Evolutionary conservation across 2,329 filamentous ascomycete genomes (phyloP).

Genomic region (Talaromyces sp.): DNA sequence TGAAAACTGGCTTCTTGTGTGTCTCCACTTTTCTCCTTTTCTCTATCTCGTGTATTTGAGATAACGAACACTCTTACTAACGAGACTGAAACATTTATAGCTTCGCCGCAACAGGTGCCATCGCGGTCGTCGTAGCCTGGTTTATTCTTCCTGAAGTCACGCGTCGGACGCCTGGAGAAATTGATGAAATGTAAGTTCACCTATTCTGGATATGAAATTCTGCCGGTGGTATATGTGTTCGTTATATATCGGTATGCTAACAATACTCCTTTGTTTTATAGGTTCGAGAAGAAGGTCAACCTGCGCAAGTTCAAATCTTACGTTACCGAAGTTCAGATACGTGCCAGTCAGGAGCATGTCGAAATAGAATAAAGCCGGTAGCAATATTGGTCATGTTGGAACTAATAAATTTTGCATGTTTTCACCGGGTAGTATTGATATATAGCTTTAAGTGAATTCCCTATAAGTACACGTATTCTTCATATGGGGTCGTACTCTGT

Average conservation of each 20-base stretch:
- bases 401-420: too few relatives aligned
- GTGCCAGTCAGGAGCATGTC: constrained; percentile 16
- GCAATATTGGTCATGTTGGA: neutral
- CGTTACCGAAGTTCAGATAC: constrained; percentile 30
- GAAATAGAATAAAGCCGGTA: constrained; percentile 6
- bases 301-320: constrained; percentile 32
- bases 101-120: constrained; percentile 27
- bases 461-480: too few relatives aligned
- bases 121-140: constrained; percentile 35
- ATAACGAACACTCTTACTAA: neutral
- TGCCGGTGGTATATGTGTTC: neutral
- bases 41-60: too few relatives aligned
- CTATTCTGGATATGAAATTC: neutral
- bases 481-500: too few relatives aligned
- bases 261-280: neutral
- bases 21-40: constrained; percentile 8
- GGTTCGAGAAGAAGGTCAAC: constrained; percentile 31
- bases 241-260: neutral
- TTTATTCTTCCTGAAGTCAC: constrained; percentile 49
- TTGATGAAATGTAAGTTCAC: constrained; percentile 38
- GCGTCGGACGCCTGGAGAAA: constrained; percentile 42
- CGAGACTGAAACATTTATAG: constrained; percentile 16
- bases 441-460: too few relatives aligned
- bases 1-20: constrained; percentile 43
- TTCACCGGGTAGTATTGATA: too few relatives aligned